Conservation (phyloP, 352 stramenopile species). For the Pythium folliculosum region DNA sequence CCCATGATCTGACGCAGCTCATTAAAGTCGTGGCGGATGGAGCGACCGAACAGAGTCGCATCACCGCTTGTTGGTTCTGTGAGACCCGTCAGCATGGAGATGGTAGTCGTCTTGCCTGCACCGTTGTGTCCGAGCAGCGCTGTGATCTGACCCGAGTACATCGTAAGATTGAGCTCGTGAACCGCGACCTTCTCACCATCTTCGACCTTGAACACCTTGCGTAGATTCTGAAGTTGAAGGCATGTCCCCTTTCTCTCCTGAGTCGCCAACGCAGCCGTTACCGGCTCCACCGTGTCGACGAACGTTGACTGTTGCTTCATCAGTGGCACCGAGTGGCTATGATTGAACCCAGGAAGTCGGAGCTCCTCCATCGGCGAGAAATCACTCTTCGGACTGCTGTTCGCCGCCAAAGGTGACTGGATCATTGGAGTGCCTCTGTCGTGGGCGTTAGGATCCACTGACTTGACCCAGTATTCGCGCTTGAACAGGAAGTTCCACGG, state of each 20-base stretch:
- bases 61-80: slow-evolving; percentile 54
- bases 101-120: slow-evolving; percentile 66
- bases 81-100: slow-evolving; percentile 87
- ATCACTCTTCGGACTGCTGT: slow-evolving; percentile 3
- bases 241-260: slow-evolving; percentile 59
- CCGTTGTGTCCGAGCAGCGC: slow-evolving; percentile 78
- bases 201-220: slow-evolving; percentile 88
- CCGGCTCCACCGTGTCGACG: slow-evolving; percentile 32
- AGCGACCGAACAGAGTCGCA: slow-evolving; percentile 73
- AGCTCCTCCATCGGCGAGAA: slow-evolving; percentile 14
- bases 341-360: neutral
- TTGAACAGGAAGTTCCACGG: slow-evolving; percentile 89
- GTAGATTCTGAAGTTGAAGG: slow-evolving; percentile 62
- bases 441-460: neutral
- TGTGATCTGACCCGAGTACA: slow-evolving; percentile 78
- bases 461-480: slow-evolving; percentile 37
- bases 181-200: slow-evolving; percentile 80
- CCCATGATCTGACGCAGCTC: slow-evolving; percentile 92
- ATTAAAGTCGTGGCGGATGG: slow-evolving; percentile 76
- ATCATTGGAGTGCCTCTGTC: slow-evolving; percentile 8
- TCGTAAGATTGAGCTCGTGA: slow-evolving; percentile 47
- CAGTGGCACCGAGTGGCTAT: slow-evolving; percentile 1
- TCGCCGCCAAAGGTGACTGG: slow-evolving; percentile 6
- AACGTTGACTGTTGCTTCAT: slow-evolving; percentile 15
- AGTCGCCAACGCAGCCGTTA: slow-evolving; percentile 42